Conservation (phyloP, 1,284 basidiomycete species). For the Kalmanozyma brasiliensis region DNA sequence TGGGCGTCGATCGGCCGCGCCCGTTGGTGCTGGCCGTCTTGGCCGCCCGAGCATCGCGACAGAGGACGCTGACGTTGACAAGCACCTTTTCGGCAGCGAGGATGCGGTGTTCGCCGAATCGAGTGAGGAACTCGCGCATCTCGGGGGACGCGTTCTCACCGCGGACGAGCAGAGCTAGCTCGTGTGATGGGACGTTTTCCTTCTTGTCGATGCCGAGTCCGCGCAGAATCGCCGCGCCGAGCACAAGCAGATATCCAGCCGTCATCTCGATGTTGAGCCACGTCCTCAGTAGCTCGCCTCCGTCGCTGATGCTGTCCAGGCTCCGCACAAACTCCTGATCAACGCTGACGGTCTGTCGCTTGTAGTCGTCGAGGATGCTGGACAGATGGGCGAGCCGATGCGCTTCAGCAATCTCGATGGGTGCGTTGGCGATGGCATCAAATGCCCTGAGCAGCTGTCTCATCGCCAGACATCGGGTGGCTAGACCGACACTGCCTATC, state of each 20-base stretch:
- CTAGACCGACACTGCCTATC: slow-evolving; percentile 31
- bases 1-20: neutral
- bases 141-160: slow-evolving; percentile 26
- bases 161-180: slow-evolving; percentile 23
- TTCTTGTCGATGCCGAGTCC: slow-evolving; percentile 39
- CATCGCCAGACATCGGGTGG: slow-evolving; percentile 36
- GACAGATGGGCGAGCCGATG: slow-evolving; percentile 19
- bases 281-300: slow-evolving; percentile 11
- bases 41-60: slow-evolving; percentile 17
- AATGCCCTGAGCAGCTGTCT: slow-evolving; percentile 24
- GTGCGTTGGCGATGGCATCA: slow-evolving; percentile 15
- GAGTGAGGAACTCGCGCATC: slow-evolving; percentile 24
- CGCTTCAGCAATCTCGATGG: slow-evolving; percentile 15
- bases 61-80: slow-evolving; percentile 22
- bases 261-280: slow-evolving; percentile 33
- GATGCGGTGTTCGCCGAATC: slow-evolving; percentile 30
- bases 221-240: slow-evolving; percentile 25
- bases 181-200: slow-evolving; percentile 17
- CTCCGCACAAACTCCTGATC: slow-evolving; percentile 15
- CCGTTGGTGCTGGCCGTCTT: neutral
- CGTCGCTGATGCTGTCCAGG: slow-evolving; percentile 4
- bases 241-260: slow-evolving; percentile 28
- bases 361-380: slow-evolving; percentile 19
- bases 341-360: neutral
- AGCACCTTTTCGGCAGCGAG: slow-evolving; percentile 38